phyloP scores from a whole-genome alignment of 495 filamentous ascomycete species.

The Daldinia decipiens region DNA sequence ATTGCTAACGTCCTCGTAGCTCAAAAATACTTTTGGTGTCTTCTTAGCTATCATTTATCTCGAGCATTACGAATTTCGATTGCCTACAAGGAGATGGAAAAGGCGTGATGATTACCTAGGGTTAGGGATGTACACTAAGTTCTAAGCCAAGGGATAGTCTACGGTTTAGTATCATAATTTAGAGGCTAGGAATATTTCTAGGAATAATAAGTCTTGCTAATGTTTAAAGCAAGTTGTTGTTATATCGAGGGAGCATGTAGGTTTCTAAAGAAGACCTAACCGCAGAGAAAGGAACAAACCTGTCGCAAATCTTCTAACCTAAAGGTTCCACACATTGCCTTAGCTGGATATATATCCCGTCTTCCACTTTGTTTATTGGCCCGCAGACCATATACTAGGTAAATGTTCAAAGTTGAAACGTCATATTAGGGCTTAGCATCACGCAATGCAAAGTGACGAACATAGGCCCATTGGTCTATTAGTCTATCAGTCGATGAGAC shows the following conservation, averaged over 20 bases:
- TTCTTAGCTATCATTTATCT: not conserved
- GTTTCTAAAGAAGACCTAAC: not conserved
- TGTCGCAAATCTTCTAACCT: constrained; percentile 7
- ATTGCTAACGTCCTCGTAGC: not conserved
- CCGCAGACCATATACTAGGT: not conserved
- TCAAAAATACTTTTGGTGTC: no score
- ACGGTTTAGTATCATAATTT: not conserved
- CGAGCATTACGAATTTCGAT: not conserved
- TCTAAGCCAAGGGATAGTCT: not conserved
- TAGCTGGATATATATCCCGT: no score
- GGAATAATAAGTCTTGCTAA: not conserved
- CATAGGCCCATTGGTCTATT: not conserved
- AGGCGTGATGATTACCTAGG: not conserved
- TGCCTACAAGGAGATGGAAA: not conserved
- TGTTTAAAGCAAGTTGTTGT: not conserved
- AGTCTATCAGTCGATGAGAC: no score
- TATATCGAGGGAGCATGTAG: not conserved
- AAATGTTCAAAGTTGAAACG: constrained; percentile 15
- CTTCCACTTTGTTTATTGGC: constrained; percentile 6
- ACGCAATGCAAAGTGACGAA: constrained; percentile 9
- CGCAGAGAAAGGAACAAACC: not conserved
- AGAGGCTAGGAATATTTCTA: not conserved
- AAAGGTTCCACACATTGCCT: constrained; percentile 19
- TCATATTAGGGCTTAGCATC: constrained; percentile 17
- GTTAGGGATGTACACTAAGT: no score